Percentiles rank a stretch among this genome's conserved stretches.
Conservation (phyloP, 495 filamentous ascomycete species). For the Penicillium fimorum region DNA sequence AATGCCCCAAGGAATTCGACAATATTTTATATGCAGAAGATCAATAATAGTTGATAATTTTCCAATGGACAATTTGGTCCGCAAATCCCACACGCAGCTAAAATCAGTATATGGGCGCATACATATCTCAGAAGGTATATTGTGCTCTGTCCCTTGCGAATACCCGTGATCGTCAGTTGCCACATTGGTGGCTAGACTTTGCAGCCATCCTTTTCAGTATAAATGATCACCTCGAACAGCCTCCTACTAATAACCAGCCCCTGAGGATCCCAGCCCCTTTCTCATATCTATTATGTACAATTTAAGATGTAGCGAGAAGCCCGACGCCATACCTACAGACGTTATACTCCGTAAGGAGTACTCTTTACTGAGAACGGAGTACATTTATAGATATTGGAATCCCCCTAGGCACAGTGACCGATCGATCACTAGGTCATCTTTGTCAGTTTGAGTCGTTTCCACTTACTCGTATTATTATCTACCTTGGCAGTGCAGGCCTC, state of each 20-base stretch:
- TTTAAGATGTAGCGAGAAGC: not conserved
- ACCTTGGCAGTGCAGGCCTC: not conserved
- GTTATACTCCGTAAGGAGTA: too few species aligned
- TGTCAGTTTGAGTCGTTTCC: not conserved
- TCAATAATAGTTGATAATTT: not conserved
- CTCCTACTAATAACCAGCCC: not conserved
- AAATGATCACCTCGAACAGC: conserved; percentile 4
- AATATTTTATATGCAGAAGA: not conserved
- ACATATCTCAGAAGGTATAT: not conserved
- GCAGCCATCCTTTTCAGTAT: not conserved
- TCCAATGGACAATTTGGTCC: not conserved
- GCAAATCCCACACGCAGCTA: not conserved
- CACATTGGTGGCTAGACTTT: conserved; percentile 2
- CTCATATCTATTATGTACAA: not conserved
- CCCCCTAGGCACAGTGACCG: not conserved
- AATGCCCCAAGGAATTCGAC: not conserved
- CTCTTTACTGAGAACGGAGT: not conserved
- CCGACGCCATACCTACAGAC: not conserved
- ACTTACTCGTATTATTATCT: not conserved
- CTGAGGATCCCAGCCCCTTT: conserved; percentile 4
- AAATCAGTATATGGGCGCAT: conserved; percentile 3
- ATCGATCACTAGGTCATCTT: not conserved
- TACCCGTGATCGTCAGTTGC: not conserved
- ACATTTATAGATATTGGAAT: not conserved
- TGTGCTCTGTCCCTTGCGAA: not conserved